Conservation (phyloP, 225 moss, liverwort and hornwort genomes). For the Marchantia polymorpha region DNA sequence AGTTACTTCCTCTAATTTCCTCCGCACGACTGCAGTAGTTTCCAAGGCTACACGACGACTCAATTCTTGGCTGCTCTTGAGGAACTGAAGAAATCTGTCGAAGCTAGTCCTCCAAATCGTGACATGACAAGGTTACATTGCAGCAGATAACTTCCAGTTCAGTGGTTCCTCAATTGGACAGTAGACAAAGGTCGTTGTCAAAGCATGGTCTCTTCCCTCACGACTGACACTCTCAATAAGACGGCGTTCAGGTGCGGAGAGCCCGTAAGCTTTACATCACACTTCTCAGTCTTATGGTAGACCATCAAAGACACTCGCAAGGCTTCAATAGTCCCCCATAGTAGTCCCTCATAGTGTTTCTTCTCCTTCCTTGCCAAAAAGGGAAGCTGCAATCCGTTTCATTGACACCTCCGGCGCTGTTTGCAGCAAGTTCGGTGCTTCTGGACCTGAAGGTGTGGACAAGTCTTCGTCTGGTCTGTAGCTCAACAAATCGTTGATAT, state of each 20-base stretch:
- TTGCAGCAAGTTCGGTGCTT: slow-evolving; percentile 91
- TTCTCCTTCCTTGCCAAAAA: slow-evolving; percentile 64
- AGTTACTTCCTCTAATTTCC: slow-evolving; percentile 96
- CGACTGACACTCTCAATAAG: slow-evolving; percentile 98
- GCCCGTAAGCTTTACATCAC: slow-evolving; percentile 92
- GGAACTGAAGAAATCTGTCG: slow-evolving; percentile 85
- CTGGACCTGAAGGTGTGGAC: slow-evolving; percentile 53
- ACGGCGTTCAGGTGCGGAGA: slow-evolving; percentile 92
- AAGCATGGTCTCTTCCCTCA: slow-evolving; percentile 86
- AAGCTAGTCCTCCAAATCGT: slow-evolving; percentile 96
- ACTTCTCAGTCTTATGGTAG: slow-evolving; percentile 83
- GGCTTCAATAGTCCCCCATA: slow-evolving; percentile 85
- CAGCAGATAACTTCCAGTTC: slow-evolving; percentile 91
- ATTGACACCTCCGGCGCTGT: slow-evolving; percentile 74
- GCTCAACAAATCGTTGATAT: slow-evolving; percentile 93
- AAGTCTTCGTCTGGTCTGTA: slow-evolving; percentile 83
- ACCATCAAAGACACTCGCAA: slow-evolving; percentile 71
- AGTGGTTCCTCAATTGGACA: slow-evolving; percentile 79
- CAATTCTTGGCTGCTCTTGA: slow-evolving; percentile 90
- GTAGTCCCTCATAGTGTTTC: no score
- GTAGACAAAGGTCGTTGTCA: slow-evolving; percentile 76
- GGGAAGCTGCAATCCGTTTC: slow-evolving; percentile 69
- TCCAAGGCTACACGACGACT: slow-evolving; percentile 94
- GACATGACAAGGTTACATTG: slow-evolving; percentile 98
- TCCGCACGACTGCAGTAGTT: slow-evolving; percentile 96